Base-by-base conservation (phyloP, 176 grass and related monocot species). In the Cocos nucifera region DNA sequence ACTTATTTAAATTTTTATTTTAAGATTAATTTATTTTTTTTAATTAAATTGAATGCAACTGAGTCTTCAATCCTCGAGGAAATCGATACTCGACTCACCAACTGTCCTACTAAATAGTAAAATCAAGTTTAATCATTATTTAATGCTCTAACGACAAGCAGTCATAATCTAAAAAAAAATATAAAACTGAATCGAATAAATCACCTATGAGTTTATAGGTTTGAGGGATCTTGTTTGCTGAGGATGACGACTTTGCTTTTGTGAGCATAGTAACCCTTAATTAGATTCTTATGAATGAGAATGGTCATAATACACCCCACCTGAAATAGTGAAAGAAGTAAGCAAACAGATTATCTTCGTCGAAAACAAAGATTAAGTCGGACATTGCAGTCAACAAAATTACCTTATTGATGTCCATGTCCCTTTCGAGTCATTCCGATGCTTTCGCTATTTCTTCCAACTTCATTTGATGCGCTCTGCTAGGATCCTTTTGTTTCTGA, bases 221-320 rank as follows among this genome's bases (percentile, higher is more conserved):
- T 88, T 91, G 66, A 98, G n/a, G 93, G 84, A 24, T 89, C 93
- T 67, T 85, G 78, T 82, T 98, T 98, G 84, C 87, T 92, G 58
- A 98, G 93, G 49, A 98, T 87, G 28, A 86, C 82, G 32, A 98
- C 87, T 79, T 98, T 98, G 67, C 81, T 92, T 66, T 98, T 98
- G 73, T 98, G 93, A 49, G 87, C 87, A 50, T 92, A 89, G 70
- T 92, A 92, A 57, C 93, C 87, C 50, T 92, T 98, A 25, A 83
- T 80, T 32, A 98, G 76, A 69, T 98, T 98, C 76, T 98, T 98
- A 69, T 92, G 83, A 73, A 98, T 98, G 3, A 98, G 79, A 79
- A 86, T 88, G 14, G 87, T 76, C 78, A 98, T 75, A 75, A 91
- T 83, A 61, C 87, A 8, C n/a, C n/a, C n/a, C n/a, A n/a, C n/a